These are phyloP conservation scores for Priceomyces haplophilus DNA, from an alignment of 805 yeast species.

Conservation along the genomic window DNA sequence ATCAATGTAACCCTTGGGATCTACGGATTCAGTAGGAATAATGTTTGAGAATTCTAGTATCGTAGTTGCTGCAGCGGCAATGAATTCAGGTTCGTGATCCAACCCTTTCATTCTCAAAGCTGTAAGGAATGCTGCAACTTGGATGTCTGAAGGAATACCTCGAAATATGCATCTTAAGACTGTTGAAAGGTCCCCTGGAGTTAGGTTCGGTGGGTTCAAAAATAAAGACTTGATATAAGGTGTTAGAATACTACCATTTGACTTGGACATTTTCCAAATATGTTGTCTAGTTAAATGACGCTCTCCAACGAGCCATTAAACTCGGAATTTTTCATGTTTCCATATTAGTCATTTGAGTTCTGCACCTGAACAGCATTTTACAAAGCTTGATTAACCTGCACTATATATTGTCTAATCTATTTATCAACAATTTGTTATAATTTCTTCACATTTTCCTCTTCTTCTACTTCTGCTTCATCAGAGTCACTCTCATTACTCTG, in stretches of 20 bases:
- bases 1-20: conserved; percentile 61
- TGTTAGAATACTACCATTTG: conserved; percentile 30
- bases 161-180: conserved; percentile 63
- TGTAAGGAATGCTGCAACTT: conserved; percentile 75
- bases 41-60: conserved; percentile 61
- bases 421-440: no score
- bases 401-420: no score
- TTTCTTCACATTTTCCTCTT: conserved; percentile 2
- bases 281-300: background rate
- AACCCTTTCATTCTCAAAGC: conserved; percentile 69
- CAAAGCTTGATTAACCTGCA: no score
- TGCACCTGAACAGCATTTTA: background rate
- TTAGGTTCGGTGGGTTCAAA: conserved; percentile 56
- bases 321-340: background rate
- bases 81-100: conserved; percentile 76
- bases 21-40: conserved; percentile 46
- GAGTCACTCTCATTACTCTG: conserved; percentile 13
- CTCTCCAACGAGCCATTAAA: background rate
- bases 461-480: conserved; percentile 6
- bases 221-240: conserved; percentile 68
- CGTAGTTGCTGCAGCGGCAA: conserved; percentile 82
- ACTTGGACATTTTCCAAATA: conserved; percentile 5
- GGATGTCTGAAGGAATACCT: conserved; percentile 62
- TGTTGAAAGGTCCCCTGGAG: conserved; percentile 59
- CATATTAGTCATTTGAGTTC: background rate